Percentiles rank a stretch among this genome's conserved stretches.
Conservation (phyloP, 176 grass and related monocot genomes). For the Pontederia crassipes region DNA sequence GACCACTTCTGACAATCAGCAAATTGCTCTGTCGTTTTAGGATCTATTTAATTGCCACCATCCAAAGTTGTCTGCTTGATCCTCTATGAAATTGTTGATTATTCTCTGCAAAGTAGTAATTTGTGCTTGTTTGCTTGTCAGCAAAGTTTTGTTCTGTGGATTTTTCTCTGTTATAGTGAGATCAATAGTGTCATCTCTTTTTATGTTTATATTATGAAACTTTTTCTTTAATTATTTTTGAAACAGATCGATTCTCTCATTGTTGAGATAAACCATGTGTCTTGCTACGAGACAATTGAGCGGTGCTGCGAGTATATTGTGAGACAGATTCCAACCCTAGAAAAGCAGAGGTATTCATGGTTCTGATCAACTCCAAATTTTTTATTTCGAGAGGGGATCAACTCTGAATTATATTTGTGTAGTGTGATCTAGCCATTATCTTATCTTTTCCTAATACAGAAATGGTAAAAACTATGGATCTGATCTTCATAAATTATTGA, state of each 20-base stretch:
- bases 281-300: constrained; percentile 22
- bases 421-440: too few relatives aligned
- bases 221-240: background rate
- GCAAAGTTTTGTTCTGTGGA: background rate
- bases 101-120: too few relatives aligned
- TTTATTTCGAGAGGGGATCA: background rate
- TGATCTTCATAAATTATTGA: too few relatives aligned
- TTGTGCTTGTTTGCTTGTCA: too few relatives aligned
- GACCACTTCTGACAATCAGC: too few relatives aligned
- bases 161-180: background rate
- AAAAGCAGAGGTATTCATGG: constrained; percentile 17
- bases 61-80: too few relatives aligned
- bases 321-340: constrained; percentile 13
- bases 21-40: too few relatives aligned
- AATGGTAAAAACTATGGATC: too few relatives aligned
- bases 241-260: constrained; percentile 24
- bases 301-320: constrained; percentile 12
- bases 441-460: too few relatives aligned
- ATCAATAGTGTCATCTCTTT: background rate
- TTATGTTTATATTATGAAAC: background rate
- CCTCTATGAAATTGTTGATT: too few relatives aligned
- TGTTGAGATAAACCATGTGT: constrained; percentile 18
- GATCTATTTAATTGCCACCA: too few relatives aligned
- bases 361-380: background rate
- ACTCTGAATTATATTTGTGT: background rate